These are phyloP conservation scores for Cladophialophora carrionii DNA, from an alignment of 2,329 filamentous ascomycete species.

Conservation along the genomic window DNA sequence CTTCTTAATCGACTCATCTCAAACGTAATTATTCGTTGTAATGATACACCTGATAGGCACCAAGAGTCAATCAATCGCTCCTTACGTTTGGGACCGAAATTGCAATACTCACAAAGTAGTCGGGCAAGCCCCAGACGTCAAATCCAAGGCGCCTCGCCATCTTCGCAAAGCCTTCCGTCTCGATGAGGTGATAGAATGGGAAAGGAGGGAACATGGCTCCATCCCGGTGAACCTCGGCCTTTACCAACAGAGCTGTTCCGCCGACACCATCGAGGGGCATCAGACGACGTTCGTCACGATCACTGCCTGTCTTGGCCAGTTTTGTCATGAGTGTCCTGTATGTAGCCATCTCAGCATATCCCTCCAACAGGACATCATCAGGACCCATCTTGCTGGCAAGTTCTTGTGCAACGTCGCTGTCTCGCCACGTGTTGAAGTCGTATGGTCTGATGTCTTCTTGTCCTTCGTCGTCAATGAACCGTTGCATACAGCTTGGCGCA, in stretches of 20 bases:
- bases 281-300: conserved; percentile 62
- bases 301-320: conserved; percentile 63
- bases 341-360: conserved; percentile 89
- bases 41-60: conserved; percentile 34
- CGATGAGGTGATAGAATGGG: conserved; percentile 92
- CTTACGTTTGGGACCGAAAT: not conserved
- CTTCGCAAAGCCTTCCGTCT: conserved; percentile 97
- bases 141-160: conserved; percentile 92
- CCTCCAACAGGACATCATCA: conserved; percentile 91
- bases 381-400: conserved; percentile 79
- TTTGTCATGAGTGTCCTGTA: conserved; percentile 91
- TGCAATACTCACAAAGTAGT: conserved; percentile 77
- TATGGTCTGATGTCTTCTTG: conserved; percentile 79
- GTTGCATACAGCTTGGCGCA: conserved; percentile 93
- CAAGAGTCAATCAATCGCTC: conserved; percentile 1
- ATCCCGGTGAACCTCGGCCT: conserved; percentile 94
- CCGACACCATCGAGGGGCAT: conserved; percentile 89
- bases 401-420: conserved; percentile 76
- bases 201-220: conserved; percentile 99
- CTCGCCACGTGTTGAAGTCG: conserved; percentile 97
- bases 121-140: conserved; percentile 83
- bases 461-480: conserved; percentile 72
- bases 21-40: conserved; percentile 35
- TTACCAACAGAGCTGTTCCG: conserved; percentile 88
- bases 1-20: not conserved